A percentile compares a stretch with the other conserved stretches of the same genome.
phyloP scores from a whole-genome alignment of 805 yeast genomes.

The Wickerhamiella cacticola region DNA sequence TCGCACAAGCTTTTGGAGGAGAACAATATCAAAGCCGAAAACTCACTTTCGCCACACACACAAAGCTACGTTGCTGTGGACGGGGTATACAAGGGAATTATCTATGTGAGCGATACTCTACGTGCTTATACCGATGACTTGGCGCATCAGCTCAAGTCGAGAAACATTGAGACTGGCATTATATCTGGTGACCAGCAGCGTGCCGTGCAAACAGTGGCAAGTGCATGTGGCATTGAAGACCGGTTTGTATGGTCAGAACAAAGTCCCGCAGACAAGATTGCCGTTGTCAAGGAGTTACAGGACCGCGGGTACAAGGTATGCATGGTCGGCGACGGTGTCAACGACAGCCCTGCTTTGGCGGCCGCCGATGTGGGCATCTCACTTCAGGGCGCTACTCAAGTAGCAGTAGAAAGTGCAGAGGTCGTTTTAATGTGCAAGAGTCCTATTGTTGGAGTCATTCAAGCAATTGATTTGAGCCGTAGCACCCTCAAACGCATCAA shows the following conservation, averaged over 20 bases:
- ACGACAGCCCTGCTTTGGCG: slow-evolving; percentile 93
- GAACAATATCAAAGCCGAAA: slow-evolving; percentile 10
- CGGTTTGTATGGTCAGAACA: slow-evolving; percentile 62
- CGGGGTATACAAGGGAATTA: slow-evolving; percentile 45
- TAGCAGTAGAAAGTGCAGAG: slow-evolving; percentile 95
- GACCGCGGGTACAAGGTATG: slow-evolving; percentile 50
- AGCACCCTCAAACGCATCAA: slow-evolving; percentile 66
- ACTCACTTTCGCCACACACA: background rate
- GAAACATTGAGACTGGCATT: slow-evolving; percentile 59
- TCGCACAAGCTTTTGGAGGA: slow-evolving; percentile 30
- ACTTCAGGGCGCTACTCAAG: slow-evolving; percentile 84
- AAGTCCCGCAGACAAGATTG: slow-evolving; percentile 65
- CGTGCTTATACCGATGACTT: slow-evolving; percentile 55
- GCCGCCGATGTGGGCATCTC: slow-evolving; percentile 85
- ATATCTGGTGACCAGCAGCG: slow-evolving; percentile 74
- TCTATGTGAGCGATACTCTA: slow-evolving; percentile 56
- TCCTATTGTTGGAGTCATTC: slow-evolving; percentile 32
- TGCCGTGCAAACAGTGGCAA: slow-evolving; percentile 55
- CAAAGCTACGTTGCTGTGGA: slow-evolving; percentile 48
- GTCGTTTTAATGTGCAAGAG: slow-evolving; percentile 46
- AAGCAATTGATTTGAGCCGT: slow-evolving; percentile 53
- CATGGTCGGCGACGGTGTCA: slow-evolving; percentile 95
- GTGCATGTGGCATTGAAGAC: slow-evolving; percentile 50
- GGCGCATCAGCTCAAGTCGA: slow-evolving; percentile 39
- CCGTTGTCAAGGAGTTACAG: slow-evolving; percentile 38